Percentiles rank a stretch among this genome's conserved stretches.
These are phyloP conservation scores for Chlorella vulgaris DNA, from an alignment of 139 green algal species.

Conservation along the genomic window DNA sequence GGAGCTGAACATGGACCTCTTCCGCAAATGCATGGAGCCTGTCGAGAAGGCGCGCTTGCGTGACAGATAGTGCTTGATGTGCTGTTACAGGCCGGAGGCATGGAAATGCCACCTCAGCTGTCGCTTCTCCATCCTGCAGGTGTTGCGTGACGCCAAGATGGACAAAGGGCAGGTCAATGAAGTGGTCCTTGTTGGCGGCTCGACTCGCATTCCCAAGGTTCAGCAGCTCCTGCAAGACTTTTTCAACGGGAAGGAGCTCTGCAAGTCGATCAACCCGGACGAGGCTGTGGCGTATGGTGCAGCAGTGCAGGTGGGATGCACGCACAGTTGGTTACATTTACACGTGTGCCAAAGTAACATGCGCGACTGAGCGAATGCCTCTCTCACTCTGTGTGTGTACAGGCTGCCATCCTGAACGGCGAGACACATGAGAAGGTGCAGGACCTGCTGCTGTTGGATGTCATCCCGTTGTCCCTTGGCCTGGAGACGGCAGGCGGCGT, in stretches of 20 bases:
- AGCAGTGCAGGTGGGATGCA: slow-evolving; percentile 64
- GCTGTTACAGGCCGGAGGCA: no score
- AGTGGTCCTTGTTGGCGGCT: slow-evolving; percentile 85
- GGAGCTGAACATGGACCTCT: slow-evolving; percentile 99
- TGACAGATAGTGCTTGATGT: no score
- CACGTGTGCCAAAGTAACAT: background rate
- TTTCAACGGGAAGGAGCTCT: slow-evolving; percentile 99
- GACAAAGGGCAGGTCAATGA: slow-evolving; percentile 77
- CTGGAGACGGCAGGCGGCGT: slow-evolving; percentile 94
- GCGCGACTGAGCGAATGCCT: background rate
- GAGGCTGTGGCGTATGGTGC: slow-evolving; percentile 94
- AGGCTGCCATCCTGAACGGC: slow-evolving; percentile 95
- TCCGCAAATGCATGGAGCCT: slow-evolving; percentile 99
- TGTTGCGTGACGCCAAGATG: slow-evolving; percentile 91
- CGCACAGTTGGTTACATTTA: background rate
- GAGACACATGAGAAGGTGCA: slow-evolving; percentile 93
- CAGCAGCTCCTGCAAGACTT: slow-evolving; percentile 97
- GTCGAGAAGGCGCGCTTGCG: slow-evolving; percentile 96
- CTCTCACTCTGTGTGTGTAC: slow-evolving; percentile 21
- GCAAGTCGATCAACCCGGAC: slow-evolving; percentile 99
- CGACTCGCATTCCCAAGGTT: slow-evolving; percentile 97
- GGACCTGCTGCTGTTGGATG: slow-evolving; percentile 97
- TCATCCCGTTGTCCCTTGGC: slow-evolving; percentile 89
- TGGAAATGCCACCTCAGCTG: no score
- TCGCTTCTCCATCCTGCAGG: no score